Evolutionary conservation across 768 basidiomycete genomes (phyloP).

Genomic region (Tulasnella calospora): DNA sequence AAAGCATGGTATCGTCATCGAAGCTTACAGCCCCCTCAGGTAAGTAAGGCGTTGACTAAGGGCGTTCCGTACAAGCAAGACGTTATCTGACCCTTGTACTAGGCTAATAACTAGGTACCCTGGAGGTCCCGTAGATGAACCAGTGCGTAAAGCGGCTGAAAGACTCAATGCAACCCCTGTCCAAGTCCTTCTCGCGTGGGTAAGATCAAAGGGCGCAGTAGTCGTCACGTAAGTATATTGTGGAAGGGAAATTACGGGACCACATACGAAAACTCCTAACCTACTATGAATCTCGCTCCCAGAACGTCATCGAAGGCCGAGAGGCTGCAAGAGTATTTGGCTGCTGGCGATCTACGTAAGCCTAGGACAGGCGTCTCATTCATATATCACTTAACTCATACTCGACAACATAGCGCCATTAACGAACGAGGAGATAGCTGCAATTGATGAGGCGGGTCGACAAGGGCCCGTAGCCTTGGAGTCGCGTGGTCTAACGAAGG

Average conservation of each 20-base stretch:
- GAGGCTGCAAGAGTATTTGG: constrained; percentile 63
- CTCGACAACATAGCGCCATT: constrained; percentile 35
- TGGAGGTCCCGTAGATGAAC: constrained; percentile 60
- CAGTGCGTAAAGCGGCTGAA: constrained; percentile 50
- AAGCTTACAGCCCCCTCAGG: constrained; percentile 64
- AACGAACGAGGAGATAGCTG: constrained; percentile 53
- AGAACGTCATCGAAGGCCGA: constrained; percentile 59
- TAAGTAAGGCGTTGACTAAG: constrained; percentile 37
- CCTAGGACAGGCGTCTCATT: background rate
- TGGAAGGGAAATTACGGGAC: background rate
- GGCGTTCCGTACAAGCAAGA: background rate
- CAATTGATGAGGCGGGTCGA: constrained; percentile 60
- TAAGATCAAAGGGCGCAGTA: constrained; percentile 57
- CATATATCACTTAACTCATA: background rate
- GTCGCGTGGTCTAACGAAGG: background rate
- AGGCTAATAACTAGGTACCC: constrained; percentile 58
- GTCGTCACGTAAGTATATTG: constrained; percentile 56
- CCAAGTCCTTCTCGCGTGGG: constrained; percentile 69
- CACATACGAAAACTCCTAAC: background rate
- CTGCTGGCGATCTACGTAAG: constrained; percentile 50
- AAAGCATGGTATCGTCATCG: constrained; percentile 57
- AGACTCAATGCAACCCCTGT: constrained; percentile 53
- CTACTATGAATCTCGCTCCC: background rate
- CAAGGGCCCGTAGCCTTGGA: background rate
- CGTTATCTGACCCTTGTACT: background rate